Percentiles rank a stretch among this genome's conserved stretches.
Evolutionary conservation across 305 asterid genomes (phyloP).

Genomic region (Striga hermonthica): DNA sequence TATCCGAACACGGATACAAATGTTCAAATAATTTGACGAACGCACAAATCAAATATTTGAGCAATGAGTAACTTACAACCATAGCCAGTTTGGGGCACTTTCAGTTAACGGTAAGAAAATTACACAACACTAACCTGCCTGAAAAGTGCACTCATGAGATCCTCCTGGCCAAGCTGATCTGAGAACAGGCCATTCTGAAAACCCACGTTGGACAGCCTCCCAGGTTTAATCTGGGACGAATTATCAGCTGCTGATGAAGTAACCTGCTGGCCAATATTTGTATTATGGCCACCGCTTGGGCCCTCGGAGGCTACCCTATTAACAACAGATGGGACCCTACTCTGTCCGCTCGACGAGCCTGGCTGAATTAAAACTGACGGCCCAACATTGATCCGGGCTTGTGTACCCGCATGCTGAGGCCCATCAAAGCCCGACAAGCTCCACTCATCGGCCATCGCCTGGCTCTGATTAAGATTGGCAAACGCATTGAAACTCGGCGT

Average conservation of each 20-base stretch:
- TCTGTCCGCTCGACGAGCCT: conserved; percentile 42
- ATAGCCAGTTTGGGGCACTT: too few relatives aligned
- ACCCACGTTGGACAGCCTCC: conserved; percentile 38
- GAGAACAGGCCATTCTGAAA: too few relatives aligned
- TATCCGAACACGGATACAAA: too few relatives aligned
- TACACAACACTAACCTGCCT: neutral
- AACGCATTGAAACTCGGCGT: conserved; percentile 44
- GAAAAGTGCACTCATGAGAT: too few relatives aligned
- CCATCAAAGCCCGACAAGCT: conserved; percentile 42
- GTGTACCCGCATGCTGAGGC: conserved; percentile 46
- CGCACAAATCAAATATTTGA: too few relatives aligned
- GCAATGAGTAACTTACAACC: too few relatives aligned
- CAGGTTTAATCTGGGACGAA: conserved; percentile 38
- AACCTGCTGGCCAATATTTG: conserved; percentile 34
- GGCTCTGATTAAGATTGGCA: conserved; percentile 47
- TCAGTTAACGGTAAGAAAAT: neutral
- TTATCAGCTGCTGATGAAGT: conserved; percentile 31
- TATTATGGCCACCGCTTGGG: neutral
- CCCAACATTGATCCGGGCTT: conserved; percentile 41
- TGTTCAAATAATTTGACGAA: too few relatives aligned
- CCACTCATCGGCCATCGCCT: conserved; percentile 45
- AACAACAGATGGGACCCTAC: conserved; percentile 10
- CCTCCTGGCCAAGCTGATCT: neutral
- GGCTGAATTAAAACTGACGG: conserved; percentile 51
- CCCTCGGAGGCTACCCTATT: too few relatives aligned